A percentile compares a stretch with the other conserved stretches of the same genome.
Evolutionary conservation across 106 monocot species (phyloP).

Genomic region (Alisma plantagoaquatica): DNA sequence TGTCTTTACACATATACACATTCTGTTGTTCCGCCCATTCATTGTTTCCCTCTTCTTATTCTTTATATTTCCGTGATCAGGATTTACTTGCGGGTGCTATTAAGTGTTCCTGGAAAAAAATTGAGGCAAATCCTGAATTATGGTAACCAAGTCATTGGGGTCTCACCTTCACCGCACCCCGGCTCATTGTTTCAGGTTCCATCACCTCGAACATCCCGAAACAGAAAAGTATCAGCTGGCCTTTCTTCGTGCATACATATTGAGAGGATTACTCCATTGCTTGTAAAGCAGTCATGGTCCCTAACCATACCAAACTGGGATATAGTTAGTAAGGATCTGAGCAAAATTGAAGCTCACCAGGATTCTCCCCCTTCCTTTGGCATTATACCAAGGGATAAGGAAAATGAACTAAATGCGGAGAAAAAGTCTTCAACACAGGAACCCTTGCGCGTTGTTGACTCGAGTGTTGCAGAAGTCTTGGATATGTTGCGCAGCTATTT

Average conservation of each 20-base stretch:
- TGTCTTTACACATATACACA: background rate
- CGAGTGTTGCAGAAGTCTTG: conserved; percentile 49
- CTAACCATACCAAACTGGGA: conserved; percentile 40
- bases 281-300: conserved; percentile 89
- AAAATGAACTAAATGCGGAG: conserved; percentile 12
- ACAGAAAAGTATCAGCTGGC: conserved; percentile 30
- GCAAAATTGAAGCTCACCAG: conserved; percentile 5
- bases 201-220: conserved; percentile 31
- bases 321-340: conserved; percentile 10
- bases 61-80: conserved; percentile 14
- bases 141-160: conserved; percentile 42
- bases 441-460: conserved; percentile 57
- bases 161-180: conserved; percentile 45
- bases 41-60: background rate
- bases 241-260: conserved; percentile 60
- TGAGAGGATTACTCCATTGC: conserved; percentile 39
- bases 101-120: conserved; percentile 84
- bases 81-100: conserved; percentile 78
- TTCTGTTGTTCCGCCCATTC: background rate
- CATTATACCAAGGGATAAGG: conserved; percentile 3
- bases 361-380: conserved; percentile 7
- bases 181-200: conserved; percentile 49
- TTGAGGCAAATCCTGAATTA: conserved; percentile 45
- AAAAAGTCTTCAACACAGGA: conserved; percentile 27
- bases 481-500: conserved; percentile 59